A percentile compares a stretch with the other conserved stretches of the same genome.
These are phyloP conservation scores for slime mould (Dictyostelium discoideum) DNA, from an alignment of 78 protist genomes.

Conservation along the genomic window DNA sequence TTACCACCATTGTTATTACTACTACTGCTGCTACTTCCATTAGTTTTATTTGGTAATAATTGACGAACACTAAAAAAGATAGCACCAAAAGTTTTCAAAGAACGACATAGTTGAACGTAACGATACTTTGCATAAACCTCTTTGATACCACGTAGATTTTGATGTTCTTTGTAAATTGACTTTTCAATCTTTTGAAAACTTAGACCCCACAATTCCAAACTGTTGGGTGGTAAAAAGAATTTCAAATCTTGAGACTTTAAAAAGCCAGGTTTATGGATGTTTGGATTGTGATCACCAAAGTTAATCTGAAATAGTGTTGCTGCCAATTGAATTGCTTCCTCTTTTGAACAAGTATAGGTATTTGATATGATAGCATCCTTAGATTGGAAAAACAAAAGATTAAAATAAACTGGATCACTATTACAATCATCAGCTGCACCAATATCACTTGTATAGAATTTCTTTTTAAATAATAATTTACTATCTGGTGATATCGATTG, in stretches of 20 bases:
- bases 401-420: constrained; percentile 82
- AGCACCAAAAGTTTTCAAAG: constrained; percentile 91
- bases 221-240: constrained; percentile 73
- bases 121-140: constrained; percentile 91
- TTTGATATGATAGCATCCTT: constrained; percentile 75
- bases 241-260: constrained; percentile 66
- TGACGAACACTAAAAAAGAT: constrained; percentile 86
- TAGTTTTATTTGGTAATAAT: background rate
- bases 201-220: constrained; percentile 77
- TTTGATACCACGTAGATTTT: constrained; percentile 82
- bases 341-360: constrained; percentile 65
- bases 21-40: background rate
- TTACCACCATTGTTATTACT: background rate
- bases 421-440: constrained; percentile 65
- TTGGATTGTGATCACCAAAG: constrained; percentile 88
- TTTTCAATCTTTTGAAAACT: constrained; percentile 83
- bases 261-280: constrained; percentile 79
- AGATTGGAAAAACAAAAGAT: constrained; percentile 75
- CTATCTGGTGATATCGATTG: constrained; percentile 35
- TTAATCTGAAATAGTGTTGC: constrained; percentile 85
- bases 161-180: constrained; percentile 85
- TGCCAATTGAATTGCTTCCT: constrained; percentile 88
- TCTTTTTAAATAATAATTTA: constrained; percentile 69
- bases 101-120: constrained; percentile 88
- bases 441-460: constrained; percentile 57